Conservation (phyloP, 805 yeast species). For the Kazachstania martiniae region DNA sequence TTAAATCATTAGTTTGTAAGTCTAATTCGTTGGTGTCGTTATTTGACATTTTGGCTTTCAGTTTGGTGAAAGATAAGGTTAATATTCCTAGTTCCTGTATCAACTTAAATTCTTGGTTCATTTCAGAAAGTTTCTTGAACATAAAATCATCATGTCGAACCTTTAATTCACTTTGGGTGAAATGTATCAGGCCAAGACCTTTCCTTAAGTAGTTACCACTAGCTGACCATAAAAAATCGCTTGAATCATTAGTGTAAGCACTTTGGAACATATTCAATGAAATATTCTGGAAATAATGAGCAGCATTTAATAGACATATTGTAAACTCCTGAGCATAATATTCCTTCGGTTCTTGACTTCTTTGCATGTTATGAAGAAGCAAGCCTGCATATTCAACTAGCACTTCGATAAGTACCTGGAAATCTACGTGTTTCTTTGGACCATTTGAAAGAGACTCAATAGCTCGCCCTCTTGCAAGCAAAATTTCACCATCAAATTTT, state of each 20-base stretch:
- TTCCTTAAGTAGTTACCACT: conserved; percentile 19
- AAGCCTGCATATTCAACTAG: too few species aligned
- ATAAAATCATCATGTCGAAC: background rate
- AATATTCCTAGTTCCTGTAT: conserved; percentile 23
- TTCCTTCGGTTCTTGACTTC: too few species aligned
- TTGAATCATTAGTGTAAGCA: conserved; percentile 6
- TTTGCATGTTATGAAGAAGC: too few species aligned
- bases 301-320: too few species aligned
- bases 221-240: conserved; percentile 16
- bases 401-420: too few species aligned
- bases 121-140: conserved; percentile 1
- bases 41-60: conserved; percentile 16
- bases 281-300: too few species aligned
- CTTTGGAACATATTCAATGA: too few species aligned
- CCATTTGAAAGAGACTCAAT: too few species aligned
- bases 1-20: conserved; percentile 21
- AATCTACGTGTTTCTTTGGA: too few species aligned
- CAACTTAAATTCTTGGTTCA: conserved; percentile 11
- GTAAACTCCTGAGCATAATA: too few species aligned
- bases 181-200: conserved; percentile 21
- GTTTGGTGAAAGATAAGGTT: conserved; percentile 23
- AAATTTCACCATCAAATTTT: too few species aligned
- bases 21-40: conserved; percentile 18
- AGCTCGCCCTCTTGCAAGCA: too few species aligned
- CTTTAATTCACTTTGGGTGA: background rate